Conservation (phyloP, 1,139 yeast species). For the Saccharomyces hybrid region DNA sequence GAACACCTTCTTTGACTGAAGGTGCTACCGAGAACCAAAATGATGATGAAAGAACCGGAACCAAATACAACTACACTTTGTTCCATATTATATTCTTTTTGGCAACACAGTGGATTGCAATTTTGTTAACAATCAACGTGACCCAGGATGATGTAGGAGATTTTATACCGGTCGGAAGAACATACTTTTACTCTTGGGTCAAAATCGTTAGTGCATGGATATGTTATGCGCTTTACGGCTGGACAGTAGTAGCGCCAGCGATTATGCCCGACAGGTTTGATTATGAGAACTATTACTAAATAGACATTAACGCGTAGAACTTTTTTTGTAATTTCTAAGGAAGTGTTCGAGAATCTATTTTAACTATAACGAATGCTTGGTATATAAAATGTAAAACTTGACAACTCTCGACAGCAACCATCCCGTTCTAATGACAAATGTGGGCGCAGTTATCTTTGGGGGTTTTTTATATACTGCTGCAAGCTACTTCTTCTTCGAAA, state of each 20-base stretch:
- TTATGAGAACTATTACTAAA: slow-evolving; percentile 20
- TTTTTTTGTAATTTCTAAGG: not conserved
- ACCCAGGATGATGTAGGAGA: slow-evolving; percentile 78
- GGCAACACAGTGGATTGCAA: slow-evolving; percentile 96
- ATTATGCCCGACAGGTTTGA: slow-evolving; percentile 81
- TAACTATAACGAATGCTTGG: too few species aligned
- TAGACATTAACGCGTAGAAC: not conserved
- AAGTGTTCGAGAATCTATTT: too few species aligned
- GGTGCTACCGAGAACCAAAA: slow-evolving; percentile 40
- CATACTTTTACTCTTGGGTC: slow-evolving; percentile 92
- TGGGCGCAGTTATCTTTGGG: too few species aligned
- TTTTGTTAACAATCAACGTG: slow-evolving; percentile 84
- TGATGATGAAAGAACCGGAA: slow-evolving; percentile 59
- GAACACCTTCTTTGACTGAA: slow-evolving; percentile 11
- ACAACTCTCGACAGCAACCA: too few species aligned
- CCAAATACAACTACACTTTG: slow-evolving; percentile 78
- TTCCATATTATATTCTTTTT: slow-evolving; percentile 88
- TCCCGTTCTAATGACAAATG: too few species aligned
- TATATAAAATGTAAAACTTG: too few species aligned
- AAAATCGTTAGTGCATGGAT: slow-evolving; percentile 90
- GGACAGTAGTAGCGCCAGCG: slow-evolving; percentile 90
- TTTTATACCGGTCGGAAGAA: slow-evolving; percentile 93
- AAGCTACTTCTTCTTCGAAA: too few species aligned
- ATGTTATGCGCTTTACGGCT: slow-evolving; percentile 74
- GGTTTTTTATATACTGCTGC: too few species aligned